These are phyloP conservation scores for Paulownia fortunei DNA, from an alignment of 257 asterid genomes.

Conservation along the genomic window DNA sequence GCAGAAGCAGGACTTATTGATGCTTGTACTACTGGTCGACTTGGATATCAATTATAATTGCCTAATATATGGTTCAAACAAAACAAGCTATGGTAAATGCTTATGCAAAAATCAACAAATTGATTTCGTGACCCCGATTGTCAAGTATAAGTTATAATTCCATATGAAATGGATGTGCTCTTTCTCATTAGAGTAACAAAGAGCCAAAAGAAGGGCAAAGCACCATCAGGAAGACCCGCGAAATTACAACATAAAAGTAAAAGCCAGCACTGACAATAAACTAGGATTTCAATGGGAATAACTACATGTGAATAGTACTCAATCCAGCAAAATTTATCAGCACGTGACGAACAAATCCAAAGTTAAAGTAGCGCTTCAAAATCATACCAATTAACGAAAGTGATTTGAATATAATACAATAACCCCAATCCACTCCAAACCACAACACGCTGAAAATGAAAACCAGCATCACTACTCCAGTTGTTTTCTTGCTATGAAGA, in stretches of 20 bases:
- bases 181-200: too few relatives aligned
- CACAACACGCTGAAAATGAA: conserved; percentile 20
- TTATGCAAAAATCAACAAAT: too few relatives aligned
- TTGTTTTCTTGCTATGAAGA: conserved; percentile 4
- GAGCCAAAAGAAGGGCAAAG: too few relatives aligned
- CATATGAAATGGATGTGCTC: too few relatives aligned
- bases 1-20: too few relatives aligned
- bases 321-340: not conserved
- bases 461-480: conserved; percentile 8
- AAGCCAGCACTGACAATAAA: not conserved
- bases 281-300: not conserved
- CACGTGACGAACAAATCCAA: not conserved
- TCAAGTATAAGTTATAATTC: too few relatives aligned
- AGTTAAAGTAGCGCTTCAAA: not conserved
- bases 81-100: too few relatives aligned
- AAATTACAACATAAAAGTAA: too few relatives aligned
- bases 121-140: too few relatives aligned
- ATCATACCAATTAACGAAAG: not conserved
- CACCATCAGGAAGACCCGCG: not conserved
- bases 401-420: not conserved
- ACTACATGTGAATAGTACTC: not conserved
- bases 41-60: too few relatives aligned
- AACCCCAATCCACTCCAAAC: conserved; percentile 1
- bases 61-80: too few relatives aligned
- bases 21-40: too few relatives aligned